Percentiles rank a stretch among this genome's conserved stretches.
phyloP scores from a whole-genome alignment of 768 basidiomycete genomes.

The Tricholoma sp. region DNA sequence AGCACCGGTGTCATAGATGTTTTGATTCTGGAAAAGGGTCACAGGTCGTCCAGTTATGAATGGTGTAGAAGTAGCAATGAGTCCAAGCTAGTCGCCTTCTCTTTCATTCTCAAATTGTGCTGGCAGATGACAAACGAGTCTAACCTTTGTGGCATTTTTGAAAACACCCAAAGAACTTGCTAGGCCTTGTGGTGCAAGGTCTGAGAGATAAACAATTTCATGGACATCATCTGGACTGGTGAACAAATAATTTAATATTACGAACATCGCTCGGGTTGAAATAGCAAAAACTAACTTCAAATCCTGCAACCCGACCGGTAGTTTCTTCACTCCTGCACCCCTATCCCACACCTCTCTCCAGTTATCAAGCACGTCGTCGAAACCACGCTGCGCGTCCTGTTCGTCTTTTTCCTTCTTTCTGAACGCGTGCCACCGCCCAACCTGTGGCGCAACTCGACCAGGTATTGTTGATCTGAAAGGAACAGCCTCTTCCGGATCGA shows the following conservation, averaged over 20 bases:
- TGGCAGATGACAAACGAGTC: slow-evolving; percentile 11
- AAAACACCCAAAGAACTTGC: slow-evolving; percentile 38
- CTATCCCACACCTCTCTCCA: slow-evolving; percentile 54
- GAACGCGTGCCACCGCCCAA: slow-evolving; percentile 70
- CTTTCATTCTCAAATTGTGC: background rate
- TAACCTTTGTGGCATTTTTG: slow-evolving; percentile 44
- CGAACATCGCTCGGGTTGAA: background rate
- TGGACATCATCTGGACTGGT: slow-evolving; percentile 25
- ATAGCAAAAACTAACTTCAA: slow-evolving; percentile 29
- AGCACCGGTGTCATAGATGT: slow-evolving; percentile 58
- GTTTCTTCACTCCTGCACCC: slow-evolving; percentile 11
- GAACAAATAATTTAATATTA: background rate
- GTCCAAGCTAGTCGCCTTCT: slow-evolving; percentile 45
- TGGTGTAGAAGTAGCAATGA: slow-evolving; percentile 70
- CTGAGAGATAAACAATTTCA: slow-evolving; percentile 51
- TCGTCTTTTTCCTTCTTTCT: slow-evolving; percentile 28
- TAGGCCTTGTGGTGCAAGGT: slow-evolving; percentile 54
- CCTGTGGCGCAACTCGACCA: slow-evolving; percentile 53
- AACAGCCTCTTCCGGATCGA: slow-evolving; percentile 36
- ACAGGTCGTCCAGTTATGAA: slow-evolving; percentile 74
- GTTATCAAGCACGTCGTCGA: slow-evolving; percentile 20
- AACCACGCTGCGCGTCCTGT: background rate
- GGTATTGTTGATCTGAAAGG: slow-evolving; percentile 62
- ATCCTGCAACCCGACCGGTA: slow-evolving; percentile 35
- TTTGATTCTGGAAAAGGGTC: slow-evolving; percentile 57